Conservation (phyloP, 352 stramenopile species). For the Globisporangium camurandrum region DNA sequence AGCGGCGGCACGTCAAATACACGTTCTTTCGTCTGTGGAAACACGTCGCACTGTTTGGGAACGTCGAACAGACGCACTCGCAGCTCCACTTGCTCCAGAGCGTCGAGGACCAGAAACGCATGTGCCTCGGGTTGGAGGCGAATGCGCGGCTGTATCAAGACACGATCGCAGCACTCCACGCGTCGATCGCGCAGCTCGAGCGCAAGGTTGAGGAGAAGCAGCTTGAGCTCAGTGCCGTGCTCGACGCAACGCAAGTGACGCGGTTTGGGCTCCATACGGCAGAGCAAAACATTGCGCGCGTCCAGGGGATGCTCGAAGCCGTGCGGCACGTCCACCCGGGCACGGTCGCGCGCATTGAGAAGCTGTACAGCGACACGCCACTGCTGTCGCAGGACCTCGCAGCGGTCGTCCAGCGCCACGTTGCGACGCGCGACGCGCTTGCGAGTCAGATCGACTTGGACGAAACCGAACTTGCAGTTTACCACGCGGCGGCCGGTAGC, state of each 20-base stretch:
- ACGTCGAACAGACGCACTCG: conserved; percentile 58
- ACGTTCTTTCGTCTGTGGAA: conserved; percentile 79
- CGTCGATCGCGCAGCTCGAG: conserved; percentile 48
- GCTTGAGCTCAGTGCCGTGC: conserved; percentile 43
- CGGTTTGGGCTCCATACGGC: conserved; percentile 65
- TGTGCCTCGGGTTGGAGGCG: conserved; percentile 53
- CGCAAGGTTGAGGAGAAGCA: conserved; percentile 55
- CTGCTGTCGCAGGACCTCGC: conserved; percentile 58
- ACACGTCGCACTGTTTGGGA: conserved; percentile 66
- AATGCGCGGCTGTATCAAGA: conserved; percentile 54
- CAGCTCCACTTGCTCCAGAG: conserved; percentile 51
- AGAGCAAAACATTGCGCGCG: conserved; percentile 61
- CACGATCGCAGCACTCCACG: conserved; percentile 52
- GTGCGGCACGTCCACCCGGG: conserved; percentile 62
- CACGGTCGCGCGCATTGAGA: conserved; percentile 57
- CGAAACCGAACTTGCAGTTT: conserved; percentile 45
- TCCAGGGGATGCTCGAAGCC: conserved; percentile 67
- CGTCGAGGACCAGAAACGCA: conserved; percentile 72
- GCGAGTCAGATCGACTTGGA: conserved; percentile 49
- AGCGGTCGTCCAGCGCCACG: conserved; percentile 46
- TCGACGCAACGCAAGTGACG: conserved; percentile 53
- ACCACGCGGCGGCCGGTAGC: conserved; percentile 19
- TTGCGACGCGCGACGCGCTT: conserved; percentile 36
- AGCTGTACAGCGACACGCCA: conserved; percentile 54
- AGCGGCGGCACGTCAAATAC: conserved; percentile 62